Base-by-base conservation (phyloP, 495 filamentous ascomycete species). In the Melanomma pulvis-pyrius region DNA sequence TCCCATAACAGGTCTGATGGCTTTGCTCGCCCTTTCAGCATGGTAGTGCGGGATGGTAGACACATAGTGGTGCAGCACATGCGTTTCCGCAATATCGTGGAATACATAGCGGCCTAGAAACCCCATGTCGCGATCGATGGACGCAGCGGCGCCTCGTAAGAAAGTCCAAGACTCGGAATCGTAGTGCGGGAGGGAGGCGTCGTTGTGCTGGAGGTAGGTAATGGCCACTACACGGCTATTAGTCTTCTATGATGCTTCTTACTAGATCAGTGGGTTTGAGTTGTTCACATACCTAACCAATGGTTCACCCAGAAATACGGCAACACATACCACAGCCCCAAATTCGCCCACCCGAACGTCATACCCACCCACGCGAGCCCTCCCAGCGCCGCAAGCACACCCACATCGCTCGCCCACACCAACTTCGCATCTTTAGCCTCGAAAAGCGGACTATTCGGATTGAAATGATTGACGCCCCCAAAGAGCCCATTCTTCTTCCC, bases 291-390 rank as follows among this genome's bases (percentile, higher is more conserved):
- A 88, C 86, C 87, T 56, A 91, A 84, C 89, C 93, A 98, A 85
- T 97, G 92, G 85, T 98, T 96, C 24, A 97, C 93, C 92, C 92
- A 96, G 69, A 97, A 81, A 76, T 97, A 98, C 8, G 93, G 93
- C 58, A 94, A 73, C 73, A 90, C 87, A 78, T 97, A 98, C 92
- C 93, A 97, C 30, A 98, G 87, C 97, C 97, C 92, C 93, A 97
- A 30, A 98, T 87, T 96, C 65, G 81, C 71, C 84, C 87, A 92
- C 74, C 94, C 93, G 70, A 87, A 96, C 52, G 77, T 91, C 75
- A 86, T 82, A 30, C 76, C 75, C 28, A 77, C 30, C 24, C 69
- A 22, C 62, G 63, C 66, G 25, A 78, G 67, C 34, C 71, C 62
- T 15, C 54, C 47, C 22, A 22, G 55, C 22, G 68, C 72, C 51